Conservation (phyloP, 306 rosid genomes). For the Abrus pulchellus region DNA sequence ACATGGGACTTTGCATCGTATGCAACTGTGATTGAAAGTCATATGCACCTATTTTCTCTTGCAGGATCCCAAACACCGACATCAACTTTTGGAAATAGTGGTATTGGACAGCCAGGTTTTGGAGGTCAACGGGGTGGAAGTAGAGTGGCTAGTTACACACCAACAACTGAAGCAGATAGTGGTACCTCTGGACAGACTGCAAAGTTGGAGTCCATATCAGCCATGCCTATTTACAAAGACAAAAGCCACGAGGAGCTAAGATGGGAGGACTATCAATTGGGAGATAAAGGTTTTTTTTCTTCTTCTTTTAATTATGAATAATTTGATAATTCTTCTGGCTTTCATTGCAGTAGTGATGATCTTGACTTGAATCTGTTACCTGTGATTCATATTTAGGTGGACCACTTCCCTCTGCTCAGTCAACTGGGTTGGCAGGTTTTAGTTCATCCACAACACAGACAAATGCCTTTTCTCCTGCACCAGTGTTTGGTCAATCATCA, state of each 20-base stretch:
- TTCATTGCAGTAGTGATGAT: constrained; percentile 6
- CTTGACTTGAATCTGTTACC: constrained; percentile 25
- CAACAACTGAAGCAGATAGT: constrained; percentile 79
- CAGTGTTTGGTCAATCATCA: constrained; percentile 71
- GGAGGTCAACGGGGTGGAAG: constrained; percentile 91
- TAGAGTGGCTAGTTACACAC: constrained; percentile 72
- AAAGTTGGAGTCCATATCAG: constrained; percentile 92
- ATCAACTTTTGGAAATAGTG: constrained; percentile 67
- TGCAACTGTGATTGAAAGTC: constrained; percentile 25
- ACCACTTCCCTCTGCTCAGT: constrained; percentile 70
- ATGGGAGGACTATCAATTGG: constrained; percentile 97
- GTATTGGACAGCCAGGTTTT: constrained; percentile 74
- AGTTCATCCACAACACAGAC: constrained; percentile 62
- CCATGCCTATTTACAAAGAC: constrained; percentile 88
- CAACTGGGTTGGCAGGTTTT: constrained; percentile 66
- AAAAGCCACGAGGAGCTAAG: constrained; percentile 97
- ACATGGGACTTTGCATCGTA: constrained; percentile 1
- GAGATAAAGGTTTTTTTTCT: constrained; percentile 75
- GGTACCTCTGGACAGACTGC: constrained; percentile 70
- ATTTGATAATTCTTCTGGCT: background rate
- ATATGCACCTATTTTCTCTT: constrained; percentile 36
- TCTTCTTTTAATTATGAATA: background rate
- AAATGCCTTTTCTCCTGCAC: constrained; percentile 63
- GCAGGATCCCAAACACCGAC: constrained; percentile 80
- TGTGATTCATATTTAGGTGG: constrained; percentile 73